Base-by-base conservation (phyloP, 2,329 filamentous ascomycete species). In the Colletotrichum sp. region DNA sequence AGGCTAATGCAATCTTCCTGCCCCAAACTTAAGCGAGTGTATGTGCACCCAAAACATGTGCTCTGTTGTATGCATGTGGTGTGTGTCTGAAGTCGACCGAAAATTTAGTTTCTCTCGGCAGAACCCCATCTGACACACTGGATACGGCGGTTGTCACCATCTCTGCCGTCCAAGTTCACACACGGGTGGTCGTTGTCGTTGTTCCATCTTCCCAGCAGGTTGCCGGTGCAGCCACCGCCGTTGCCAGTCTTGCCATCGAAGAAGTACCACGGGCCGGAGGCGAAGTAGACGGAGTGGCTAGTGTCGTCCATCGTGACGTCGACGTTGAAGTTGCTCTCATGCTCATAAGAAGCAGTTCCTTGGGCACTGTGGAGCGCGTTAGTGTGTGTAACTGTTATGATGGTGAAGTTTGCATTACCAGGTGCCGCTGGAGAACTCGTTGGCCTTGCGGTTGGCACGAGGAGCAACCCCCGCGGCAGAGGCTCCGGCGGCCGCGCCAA, bases 261-360 rank as follows among this genome's bases (percentile, higher is more conserved):
- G 59, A 32, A 65, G 10, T 64, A 71, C 68, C 68, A 71, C 36
- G 68, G 68, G 32, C 68, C 68, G 7, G 68, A 71, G 36, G 68
- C 68, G 39, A 71, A 71, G 68, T 71, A 71, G 68, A 71, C 59
- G 36, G 68, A 71, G 15, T 71, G 68, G 59, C 68, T 71, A 21
- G 68, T 71, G 21, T 71, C 68, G 15, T 71, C 68, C 68, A 71
- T 71, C 3, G 68, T 71, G 26, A 71, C 68, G 28, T 71, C 68
- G 2, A 71, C 59, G 36, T 71, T 71, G 68, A 71, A 71, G 68
- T 71, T 71, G 68, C 68, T 71, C 12, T 71, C 36, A 12, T 71
- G 68, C 68, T 71, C 57, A 5, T 71, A 71, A 4, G 68, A 71
- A 13, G 68, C 68, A 21, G 68, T 71, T 8, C 68, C 68, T 15